These are phyloP conservation scores for Emergomyces pasteurianus DNA, from an alignment of 2,329 filamentous ascomycete genomes.

Conservation along the genomic window DNA sequence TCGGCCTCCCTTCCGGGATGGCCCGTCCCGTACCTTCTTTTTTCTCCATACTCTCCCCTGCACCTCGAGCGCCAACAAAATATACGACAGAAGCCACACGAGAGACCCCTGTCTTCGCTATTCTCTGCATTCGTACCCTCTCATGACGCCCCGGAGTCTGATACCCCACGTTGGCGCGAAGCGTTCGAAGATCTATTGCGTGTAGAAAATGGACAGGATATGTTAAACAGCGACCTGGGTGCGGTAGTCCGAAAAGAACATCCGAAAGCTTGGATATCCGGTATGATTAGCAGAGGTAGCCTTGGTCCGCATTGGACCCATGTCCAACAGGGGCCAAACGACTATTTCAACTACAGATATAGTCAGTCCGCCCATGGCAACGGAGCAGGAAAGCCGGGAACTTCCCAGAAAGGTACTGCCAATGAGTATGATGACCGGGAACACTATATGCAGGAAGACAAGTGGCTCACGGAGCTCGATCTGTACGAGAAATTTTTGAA, in stretches of 20 bases:
- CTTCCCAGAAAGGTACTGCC: constrained; percentile 16
- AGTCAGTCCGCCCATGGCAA: neutral
- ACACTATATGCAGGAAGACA: constrained; percentile 16
- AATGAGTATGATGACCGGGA: constrained; percentile 19
- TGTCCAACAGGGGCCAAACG: constrained; percentile 13
- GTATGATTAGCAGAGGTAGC: constrained; percentile 30
- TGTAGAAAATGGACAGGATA: constrained; percentile 33
- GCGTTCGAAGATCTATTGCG: constrained; percentile 49
- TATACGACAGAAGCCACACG: constrained; percentile 15
- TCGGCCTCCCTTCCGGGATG: constrained; percentile 27
- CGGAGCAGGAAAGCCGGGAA: constrained; percentile 7
- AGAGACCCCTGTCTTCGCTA: constrained; percentile 22
- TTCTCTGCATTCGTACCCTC: constrained; percentile 21
- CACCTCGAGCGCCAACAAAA: constrained; percentile 37
- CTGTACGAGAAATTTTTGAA: constrained; percentile 40
- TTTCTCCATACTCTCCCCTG: constrained; percentile 45
- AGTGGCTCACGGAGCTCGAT: constrained; percentile 38
- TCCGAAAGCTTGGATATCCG: constrained; percentile 29
- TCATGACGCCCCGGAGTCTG: constrained; percentile 23
- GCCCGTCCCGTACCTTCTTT: constrained; percentile 33
- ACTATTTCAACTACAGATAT: constrained; percentile 7
- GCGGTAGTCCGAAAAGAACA: constrained; percentile 18
- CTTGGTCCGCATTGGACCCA: constrained; percentile 30
- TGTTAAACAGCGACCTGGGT: constrained; percentile 24
- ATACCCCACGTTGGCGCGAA: constrained; percentile 39